These are phyloP conservation scores for Talaromyces funiculosus DNA, from an alignment of 2,329 filamentous ascomycete genomes.

Conservation along the genomic window DNA sequence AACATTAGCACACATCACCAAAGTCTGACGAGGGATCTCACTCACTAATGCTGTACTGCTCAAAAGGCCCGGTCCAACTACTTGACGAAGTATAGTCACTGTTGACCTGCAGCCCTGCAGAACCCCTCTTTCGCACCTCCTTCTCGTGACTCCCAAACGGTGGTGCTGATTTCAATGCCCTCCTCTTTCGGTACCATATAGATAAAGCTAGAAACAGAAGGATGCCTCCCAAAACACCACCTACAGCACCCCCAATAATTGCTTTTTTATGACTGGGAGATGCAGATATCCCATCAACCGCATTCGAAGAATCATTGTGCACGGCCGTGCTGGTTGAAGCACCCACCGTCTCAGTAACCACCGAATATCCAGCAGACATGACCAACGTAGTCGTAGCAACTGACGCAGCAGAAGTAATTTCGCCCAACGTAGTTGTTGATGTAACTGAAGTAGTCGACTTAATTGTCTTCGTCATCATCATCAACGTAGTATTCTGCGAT, in stretches of 20 bases:
- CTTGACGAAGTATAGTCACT: background rate
- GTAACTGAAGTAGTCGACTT: background rate
- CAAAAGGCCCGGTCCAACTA: background rate
- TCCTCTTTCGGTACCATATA: conserved; percentile 19
- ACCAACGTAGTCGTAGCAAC: background rate
- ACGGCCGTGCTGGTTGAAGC: background rate
- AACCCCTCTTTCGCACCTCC: background rate
- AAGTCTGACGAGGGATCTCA: background rate
- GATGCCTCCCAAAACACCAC: conserved; percentile 15
- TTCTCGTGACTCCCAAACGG: background rate
- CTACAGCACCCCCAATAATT: conserved; percentile 23
- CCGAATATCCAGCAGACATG: background rate
- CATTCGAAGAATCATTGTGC: background rate
- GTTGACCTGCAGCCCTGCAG: background rate
- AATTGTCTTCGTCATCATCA: background rate
- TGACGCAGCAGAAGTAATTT: background rate
- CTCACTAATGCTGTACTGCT: background rate
- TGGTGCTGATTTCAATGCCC: conserved; percentile 3
- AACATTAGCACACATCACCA: background rate
- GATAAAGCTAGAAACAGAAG: conserved; percentile 15
- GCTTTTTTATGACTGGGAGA: conserved; percentile 5
- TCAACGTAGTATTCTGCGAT: background rate
- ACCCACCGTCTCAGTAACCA: background rate
- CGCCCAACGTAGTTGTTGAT: background rate
- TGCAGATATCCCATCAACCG: background rate